Evolutionary conservation across 768 basidiomycete species (phyloP), one percentile per base, ranked within the genome.

Genomic region (Termitomyces sp.): DNA sequence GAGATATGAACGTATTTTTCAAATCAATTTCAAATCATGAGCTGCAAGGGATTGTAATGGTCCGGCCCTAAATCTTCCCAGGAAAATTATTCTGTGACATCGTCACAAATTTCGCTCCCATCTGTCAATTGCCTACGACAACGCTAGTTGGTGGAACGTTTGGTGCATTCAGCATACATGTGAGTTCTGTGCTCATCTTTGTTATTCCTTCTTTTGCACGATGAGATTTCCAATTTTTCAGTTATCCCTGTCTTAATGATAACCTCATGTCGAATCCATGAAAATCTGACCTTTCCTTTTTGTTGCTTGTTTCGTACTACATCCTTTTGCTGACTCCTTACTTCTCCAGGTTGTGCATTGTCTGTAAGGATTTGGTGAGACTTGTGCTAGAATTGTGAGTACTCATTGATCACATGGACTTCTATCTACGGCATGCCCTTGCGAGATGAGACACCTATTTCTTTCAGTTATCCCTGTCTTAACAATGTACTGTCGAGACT

Each of bases 391-490:
- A 34, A 24, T 34, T 28, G 41, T 56, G 48, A 56, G 55, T 46
- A 57, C 34, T 8, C 8, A 24, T 47, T 43, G 48, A 22, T 42
- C 28, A 17, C 42, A 15, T 32, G 37, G 17, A 7, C 5, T 34
- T 26, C 15, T 17, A 3, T 26, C 35, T 6, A n/a, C 10, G 37
- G 37, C 45, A 21, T 40, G 17, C n/a, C 48, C 53, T 45, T 10
- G 52, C 52, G 49, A 55, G 68, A 68, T 68, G 65, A 68, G 61
- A 66, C 60, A 53, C 46, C 28, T 60, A 64, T 55, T 62, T 62
- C 62, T 66, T 69, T 66, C 65, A 69, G 68, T 69, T 69, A 68
- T 68, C 66, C 68, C 68, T 69, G 66, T 67, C 68, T 69, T 65
- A 69, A 59, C 58, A 58, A 53, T 54, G 22, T 53, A 43, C 35